Evolutionary conservation across 2,329 filamentous ascomycete species (phyloP), one percentile per base, ranked within the genome.

Genomic region (Pseudocercospora macadamiae): DNA sequence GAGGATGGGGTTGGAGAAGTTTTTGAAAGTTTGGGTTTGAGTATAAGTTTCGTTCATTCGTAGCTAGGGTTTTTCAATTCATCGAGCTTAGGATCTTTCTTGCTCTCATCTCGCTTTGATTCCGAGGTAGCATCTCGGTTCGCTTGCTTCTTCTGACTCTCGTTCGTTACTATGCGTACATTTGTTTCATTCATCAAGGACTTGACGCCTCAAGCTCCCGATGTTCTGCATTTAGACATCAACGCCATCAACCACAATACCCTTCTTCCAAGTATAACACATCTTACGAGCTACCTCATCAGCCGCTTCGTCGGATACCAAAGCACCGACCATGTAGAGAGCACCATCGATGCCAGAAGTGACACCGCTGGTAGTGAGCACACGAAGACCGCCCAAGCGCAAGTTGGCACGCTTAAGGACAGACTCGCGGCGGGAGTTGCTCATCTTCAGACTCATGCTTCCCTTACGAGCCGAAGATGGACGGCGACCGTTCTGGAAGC

Each of bases 221-320:
- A 18, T 26, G 47, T 26, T 34, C 18, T 49, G 25, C 28, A 48
- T 60, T 66, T 86, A 93, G 75, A 95, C 89, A 78, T 95, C 90
- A 74, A 93, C 86, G 64, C 89, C 89, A 74, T 93, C 89, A 68
- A 93, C 88, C 67, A 92, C 90, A 73, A 90, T 81, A 67, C 90
- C 90, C 86, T 93, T 93, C 75, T 85, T 84, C 91, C 91, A 96
- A 71, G 83, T 86, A 81, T 93, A 90, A 79, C 93, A 89, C 82
- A 95, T 86, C 66, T 84, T 68, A 64, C 87, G 84, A 71, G 89
- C 88, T 65, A 90, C 87, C 77, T 93, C 89, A 59, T 86, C 83
- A 63, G 91, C 90, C 60, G 87, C 82, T 54, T 90, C 89, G 70
- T 91, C 86, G 61, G 87, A 89, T 51, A 93, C 90, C 74, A 96